Evolutionary conservation across 2,329 filamentous ascomycete species (phyloP).

Genomic region (Aureobasidium uvarum): DNA sequence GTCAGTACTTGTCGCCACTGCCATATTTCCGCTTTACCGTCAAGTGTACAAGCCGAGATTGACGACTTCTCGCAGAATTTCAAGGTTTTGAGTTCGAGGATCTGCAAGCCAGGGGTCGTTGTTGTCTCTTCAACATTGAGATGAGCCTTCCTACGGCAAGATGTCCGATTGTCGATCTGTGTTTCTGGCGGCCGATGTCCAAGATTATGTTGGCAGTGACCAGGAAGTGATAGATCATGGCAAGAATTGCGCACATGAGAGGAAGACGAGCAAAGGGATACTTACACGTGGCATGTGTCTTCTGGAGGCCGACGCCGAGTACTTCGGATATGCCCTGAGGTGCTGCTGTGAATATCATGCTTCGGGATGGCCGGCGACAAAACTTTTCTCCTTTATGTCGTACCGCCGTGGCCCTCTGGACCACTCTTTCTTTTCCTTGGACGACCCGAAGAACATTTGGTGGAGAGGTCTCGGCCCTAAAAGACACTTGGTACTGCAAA

Average conservation of each 20-base stretch:
- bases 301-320: too few relatives aligned
- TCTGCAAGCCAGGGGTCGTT: constrained; percentile 11
- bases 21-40: neutral
- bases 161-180: neutral
- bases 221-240: neutral
- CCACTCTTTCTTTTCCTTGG: too few relatives aligned
- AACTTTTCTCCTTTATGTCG: neutral
- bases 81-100: neutral
- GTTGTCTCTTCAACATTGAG: neutral
- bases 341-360: neutral
- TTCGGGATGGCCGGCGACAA: neutral
- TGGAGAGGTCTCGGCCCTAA: neutral
- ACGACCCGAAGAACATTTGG: neutral
- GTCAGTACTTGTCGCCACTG: neutral
- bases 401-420: neutral
- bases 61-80: neutral
- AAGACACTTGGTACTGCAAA: neutral
- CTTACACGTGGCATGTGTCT: constrained; percentile 1
- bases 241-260: neutral
- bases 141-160: neutral
- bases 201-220: neutral
- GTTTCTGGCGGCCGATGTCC: neutral
- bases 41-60: neutral
- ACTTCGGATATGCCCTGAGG: neutral
- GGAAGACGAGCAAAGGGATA: neutral